A percentile compares a stretch with the other conserved stretches of the same genome.
phyloP scores from a whole-genome alignment of 306 rosid species.

The Dryas octopetala region DNA sequence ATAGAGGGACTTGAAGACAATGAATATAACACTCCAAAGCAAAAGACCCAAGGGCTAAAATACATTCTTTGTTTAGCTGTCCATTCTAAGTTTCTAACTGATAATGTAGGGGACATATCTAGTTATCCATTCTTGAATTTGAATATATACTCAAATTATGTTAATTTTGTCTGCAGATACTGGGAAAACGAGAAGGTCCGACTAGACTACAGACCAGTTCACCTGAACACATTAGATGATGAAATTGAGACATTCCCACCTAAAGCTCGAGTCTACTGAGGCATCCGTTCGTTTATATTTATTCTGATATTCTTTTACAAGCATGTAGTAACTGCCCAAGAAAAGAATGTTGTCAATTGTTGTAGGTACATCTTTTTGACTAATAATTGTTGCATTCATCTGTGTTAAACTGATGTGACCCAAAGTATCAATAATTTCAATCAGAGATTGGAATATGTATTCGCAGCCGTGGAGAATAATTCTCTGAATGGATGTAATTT shows the following conservation, averaged over 20 bases:
- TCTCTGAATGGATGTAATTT: conserved; percentile 11
- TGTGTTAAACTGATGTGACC: conserved; percentile 29
- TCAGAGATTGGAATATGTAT: conserved; percentile 31
- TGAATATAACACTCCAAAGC: no score
- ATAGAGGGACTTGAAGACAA: no score
- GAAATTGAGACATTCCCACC: conserved; percentile 93
- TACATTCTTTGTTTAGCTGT: not conserved
- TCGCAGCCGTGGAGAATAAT: conserved; percentile 30
- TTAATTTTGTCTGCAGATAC: conserved; percentile 45
- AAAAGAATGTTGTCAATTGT: conserved; percentile 33
- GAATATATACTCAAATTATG: conserved; percentile 15
- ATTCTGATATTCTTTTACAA: conserved; percentile 16
- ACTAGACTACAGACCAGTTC: conserved; percentile 90
- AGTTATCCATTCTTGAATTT: not conserved
- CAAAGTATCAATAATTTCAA: conserved; percentile 31
- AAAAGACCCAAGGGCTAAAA: no score
- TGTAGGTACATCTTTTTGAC: conserved; percentile 30
- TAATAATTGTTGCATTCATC: conserved; percentile 40
- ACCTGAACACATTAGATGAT: conserved; percentile 81
- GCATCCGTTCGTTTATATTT: conserved; percentile 6
- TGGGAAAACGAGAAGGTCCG: conserved; percentile 88
- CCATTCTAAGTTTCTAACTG: not conserved
- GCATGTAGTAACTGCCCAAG: conserved; percentile 24
- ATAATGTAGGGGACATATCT: not conserved
- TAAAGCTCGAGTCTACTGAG: conserved; percentile 90